phyloP scores from a whole-genome alignment of 2,329 filamentous ascomycete species.

The Neonectria hederae region DNA sequence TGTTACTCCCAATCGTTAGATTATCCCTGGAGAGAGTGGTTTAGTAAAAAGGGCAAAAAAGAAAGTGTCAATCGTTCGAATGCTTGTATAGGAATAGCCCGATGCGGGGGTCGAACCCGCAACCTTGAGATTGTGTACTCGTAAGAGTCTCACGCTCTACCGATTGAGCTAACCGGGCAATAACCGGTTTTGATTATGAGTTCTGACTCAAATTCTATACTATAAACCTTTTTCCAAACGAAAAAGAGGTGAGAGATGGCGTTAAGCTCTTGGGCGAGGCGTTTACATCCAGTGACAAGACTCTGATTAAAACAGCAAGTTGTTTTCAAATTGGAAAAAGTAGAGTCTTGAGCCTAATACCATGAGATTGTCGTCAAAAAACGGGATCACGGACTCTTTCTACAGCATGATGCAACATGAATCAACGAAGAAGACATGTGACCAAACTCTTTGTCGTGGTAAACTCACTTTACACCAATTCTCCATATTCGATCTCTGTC shows the following conservation, averaged over 20 bases:
- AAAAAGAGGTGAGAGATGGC: no score
- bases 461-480: not conserved
- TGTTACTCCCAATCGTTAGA: no score
- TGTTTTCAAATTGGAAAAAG: no score
- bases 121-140: conserved; percentile 59
- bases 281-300: no score
- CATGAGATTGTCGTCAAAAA: no score
- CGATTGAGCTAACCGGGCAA: conserved; percentile 53
- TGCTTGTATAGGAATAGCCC: conserved; percentile 47
- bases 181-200: conserved; percentile 9
- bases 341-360: no score
- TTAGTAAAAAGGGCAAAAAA: conserved; percentile 7
- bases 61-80: conserved; percentile 19
- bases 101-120: conserved; percentile 60
- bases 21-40: no score
- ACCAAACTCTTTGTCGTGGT: not conserved
- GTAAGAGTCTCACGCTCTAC: conserved; percentile 78
- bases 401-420: no score
- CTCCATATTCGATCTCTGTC: not conserved
- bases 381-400: no score
- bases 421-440: no score
- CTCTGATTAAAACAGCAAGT: no score
- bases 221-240: not conserved
- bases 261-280: no score
- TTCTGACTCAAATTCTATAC: not conserved